These are phyloP conservation scores for Pogostemon cablin DNA, from an alignment of 257 asterid species.

Conservation along the genomic window DNA sequence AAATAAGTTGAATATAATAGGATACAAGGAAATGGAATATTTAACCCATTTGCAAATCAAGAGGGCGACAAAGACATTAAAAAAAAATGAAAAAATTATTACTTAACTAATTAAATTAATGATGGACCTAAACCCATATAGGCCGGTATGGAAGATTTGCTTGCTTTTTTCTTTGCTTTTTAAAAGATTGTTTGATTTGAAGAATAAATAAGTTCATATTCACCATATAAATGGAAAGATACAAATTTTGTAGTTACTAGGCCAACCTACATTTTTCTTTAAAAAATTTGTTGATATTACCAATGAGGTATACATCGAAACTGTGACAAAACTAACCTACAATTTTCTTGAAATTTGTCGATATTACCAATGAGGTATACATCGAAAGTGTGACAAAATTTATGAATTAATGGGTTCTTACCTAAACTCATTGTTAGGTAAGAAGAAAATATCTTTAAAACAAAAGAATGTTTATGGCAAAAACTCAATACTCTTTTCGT, in stretches of 20 bases:
- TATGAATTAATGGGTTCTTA: neutral
- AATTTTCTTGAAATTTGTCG: neutral
- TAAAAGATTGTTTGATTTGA: no score
- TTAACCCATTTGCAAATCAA: no score
- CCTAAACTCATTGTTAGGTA: conserved; percentile 11
- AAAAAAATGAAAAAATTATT: no score
- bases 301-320: neutral
- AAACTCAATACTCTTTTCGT: no score
- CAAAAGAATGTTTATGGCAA: no score
- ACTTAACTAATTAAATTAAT: neutral
- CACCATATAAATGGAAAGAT: neutral
- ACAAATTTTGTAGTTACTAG: neutral
- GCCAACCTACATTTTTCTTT: neutral
- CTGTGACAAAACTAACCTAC: neutral
- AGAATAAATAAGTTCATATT: neutral
- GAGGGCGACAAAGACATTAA: no score
- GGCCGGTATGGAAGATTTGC: neutral
- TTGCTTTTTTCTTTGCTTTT: neutral
- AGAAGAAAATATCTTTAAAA: neutral
- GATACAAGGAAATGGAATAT: no score
- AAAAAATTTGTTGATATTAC: neutral
- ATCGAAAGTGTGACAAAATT: neutral
- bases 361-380: neutral
- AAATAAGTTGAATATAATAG: no score
- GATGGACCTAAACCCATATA: conserved; percentile 20